phyloP scores from a whole-genome alignment of 768 basidiomycete species.

The Lactifluus volemus region DNA sequence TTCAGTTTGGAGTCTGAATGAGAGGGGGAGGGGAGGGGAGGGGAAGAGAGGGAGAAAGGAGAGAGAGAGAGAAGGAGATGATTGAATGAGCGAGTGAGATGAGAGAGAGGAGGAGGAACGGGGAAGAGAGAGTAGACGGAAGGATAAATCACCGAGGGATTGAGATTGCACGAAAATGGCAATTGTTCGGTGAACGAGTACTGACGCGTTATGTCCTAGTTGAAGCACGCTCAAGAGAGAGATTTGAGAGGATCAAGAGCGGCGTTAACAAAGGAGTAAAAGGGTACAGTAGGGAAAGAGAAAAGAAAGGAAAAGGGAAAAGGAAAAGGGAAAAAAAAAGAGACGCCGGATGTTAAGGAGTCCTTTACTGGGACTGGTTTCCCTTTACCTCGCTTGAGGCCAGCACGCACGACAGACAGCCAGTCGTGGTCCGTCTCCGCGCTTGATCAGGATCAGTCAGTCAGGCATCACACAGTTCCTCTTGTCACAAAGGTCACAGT shows the following conservation, averaged over 20 bases:
- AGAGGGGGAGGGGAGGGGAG: background rate
- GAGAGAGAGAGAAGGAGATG: background rate
- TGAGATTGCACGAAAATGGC: background rate
- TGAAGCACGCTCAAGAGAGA: background rate
- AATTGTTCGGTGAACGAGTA: conserved; percentile 5
- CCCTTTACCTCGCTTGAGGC: conserved; percentile 2
- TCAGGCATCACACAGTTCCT: background rate
- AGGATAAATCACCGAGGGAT: conserved; percentile 14
- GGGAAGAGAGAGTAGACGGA: conserved; percentile 6
- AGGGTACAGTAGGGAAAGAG: background rate
- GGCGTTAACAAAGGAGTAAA: background rate
- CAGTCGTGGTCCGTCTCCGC: background rate
- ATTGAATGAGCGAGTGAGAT: background rate
- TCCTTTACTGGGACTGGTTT: background rate
- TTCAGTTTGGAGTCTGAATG: conserved; percentile 18
- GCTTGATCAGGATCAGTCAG: background rate
- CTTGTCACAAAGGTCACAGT: background rate
- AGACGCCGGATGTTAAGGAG: background rate
- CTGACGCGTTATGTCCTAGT: background rate
- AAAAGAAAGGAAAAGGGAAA: background rate
- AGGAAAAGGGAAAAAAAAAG: background rate
- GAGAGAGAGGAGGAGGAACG: conserved; percentile 1
- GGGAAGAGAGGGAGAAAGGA: background rate
- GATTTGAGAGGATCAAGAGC: background rate
- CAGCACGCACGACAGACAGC: background rate